phyloP scores from a whole-genome alignment of 257 asterid species.

The Solanum dulcamara region DNA sequence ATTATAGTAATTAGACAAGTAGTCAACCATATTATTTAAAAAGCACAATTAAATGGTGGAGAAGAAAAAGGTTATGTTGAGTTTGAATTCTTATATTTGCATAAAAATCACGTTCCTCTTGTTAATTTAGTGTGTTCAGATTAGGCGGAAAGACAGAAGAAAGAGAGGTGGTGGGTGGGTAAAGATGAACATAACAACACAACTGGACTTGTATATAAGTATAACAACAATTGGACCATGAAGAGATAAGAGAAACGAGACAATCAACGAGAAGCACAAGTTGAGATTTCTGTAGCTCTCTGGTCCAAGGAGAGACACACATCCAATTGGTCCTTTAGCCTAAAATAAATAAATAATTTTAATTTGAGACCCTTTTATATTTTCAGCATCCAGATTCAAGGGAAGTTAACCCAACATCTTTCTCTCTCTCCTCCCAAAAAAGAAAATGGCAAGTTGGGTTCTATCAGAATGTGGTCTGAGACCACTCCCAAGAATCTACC shows the following conservation, averaged over 20 bases:
- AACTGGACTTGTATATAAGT: background rate
- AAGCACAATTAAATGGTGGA: background rate
- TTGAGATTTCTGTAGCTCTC: constrained; percentile 6
- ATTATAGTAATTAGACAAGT: background rate
- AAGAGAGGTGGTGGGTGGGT: background rate
- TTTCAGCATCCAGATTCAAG: background rate
- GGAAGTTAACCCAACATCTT: background rate
- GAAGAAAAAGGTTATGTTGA: background rate
- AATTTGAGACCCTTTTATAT: background rate
- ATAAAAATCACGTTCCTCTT: background rate
- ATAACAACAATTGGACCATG: background rate
- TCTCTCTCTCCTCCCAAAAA: background rate
- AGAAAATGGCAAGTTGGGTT: constrained; percentile 30
- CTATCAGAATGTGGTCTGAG: constrained; percentile 35
- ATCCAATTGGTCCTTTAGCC: background rate
- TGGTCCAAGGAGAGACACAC: constrained; percentile 17
- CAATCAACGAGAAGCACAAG: constrained; percentile 11
- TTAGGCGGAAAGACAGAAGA: background rate
- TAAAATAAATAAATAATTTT: background rate
- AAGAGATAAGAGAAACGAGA: background rate
- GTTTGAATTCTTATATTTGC: background rate
- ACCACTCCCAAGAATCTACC: constrained; percentile 19
- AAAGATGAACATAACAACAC: too few relatives aligned
- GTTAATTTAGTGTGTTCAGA: background rate
- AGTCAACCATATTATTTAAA: background rate